Evolutionary conservation across 805 yeast species (phyloP), one percentile per base, ranked within the genome.

Genomic region (Saccharomycopsis synnaedendra): DNA sequence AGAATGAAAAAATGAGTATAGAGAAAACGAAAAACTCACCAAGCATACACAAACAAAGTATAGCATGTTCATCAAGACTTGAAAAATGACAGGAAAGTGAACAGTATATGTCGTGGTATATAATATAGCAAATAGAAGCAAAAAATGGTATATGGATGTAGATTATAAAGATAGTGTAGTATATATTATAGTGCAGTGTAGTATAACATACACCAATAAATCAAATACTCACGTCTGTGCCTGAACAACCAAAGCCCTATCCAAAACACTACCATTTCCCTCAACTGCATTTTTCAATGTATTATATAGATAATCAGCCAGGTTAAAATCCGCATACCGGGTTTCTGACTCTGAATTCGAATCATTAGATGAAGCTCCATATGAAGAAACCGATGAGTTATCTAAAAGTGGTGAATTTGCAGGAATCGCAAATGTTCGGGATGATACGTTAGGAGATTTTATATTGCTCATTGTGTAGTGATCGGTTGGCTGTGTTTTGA

Each of bases 231-330:
- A 43, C 40, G 51, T 45, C 37, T 52, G 55, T 4, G 55, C 53
- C 39, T 52, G 55, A 3, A 29, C 34, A 4, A 43, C 55, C 27
- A 52, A 41, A 4, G 55, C 49, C 33, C 47, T 35, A 39, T 52
- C 55, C 32, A 52, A 38, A 27, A 52, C 30, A 32, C 45, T 42
- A 34, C 45, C 43, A 30, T 52, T 50, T 32, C 38, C 43, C 28
- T 42, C 43, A 4, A 52, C 35, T 27, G 55, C 43, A 34, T 47
- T 40, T 29, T 43, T 42, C 31, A 52, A 34, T 29, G 48, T 28
- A 5, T 39, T 38, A 29, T 44, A 50, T 32, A 52, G 42, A 35
- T 52, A 52, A 9, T 52, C 55, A 5, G 42, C 44, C 9, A 46
- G 11, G 39, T 43, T 42, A 44, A 52, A 52, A 27, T 37, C 43